Evolutionary conservation across 768 basidiomycete genomes (phyloP).

Genomic region (Suillus clintonianus): DNA sequence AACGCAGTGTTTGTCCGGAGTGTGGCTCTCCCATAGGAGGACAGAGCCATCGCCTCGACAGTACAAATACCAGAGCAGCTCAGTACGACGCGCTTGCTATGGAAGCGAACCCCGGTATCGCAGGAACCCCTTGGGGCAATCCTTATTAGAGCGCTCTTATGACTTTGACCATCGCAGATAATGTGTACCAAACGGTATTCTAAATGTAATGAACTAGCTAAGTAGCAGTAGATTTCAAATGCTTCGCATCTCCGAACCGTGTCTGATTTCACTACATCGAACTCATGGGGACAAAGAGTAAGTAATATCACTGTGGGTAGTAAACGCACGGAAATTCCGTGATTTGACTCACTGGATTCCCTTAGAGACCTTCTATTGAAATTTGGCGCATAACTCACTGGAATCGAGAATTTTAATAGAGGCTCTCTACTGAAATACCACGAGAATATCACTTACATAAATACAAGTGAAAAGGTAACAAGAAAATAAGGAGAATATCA

Average conservation of each 20-base stretch:
- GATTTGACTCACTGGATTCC: constrained; percentile 1
- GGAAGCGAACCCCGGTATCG: constrained; percentile 23
- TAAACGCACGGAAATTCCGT: constrained; percentile 16
- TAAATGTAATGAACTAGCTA: not conserved
- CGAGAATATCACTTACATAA: too few relatives aligned
- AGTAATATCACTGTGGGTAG: not conserved
- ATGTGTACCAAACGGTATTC: not conserved
- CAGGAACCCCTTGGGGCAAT: constrained; percentile 29
- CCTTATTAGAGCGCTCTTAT: constrained; percentile 2
- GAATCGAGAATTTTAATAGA: too few relatives aligned
- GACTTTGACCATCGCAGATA: not conserved
- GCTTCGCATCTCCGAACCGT: too few relatives aligned
- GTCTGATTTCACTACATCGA: too few relatives aligned
- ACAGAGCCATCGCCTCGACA: constrained; percentile 37
- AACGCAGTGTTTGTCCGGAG: constrained; percentile 53
- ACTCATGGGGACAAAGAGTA: too few relatives aligned
- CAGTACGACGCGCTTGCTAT: constrained; percentile 51
- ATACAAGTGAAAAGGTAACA: too few relatives aligned
- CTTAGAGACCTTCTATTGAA: too few relatives aligned
- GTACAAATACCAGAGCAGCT: constrained; percentile 43
- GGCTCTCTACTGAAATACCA: too few relatives aligned
- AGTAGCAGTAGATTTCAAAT: not conserved
- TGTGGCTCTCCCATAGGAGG: constrained; percentile 60
- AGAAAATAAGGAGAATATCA: too few relatives aligned
- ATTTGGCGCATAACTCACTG: too few relatives aligned